These are phyloP conservation scores for Pholiota adiposa DNA, from an alignment of 1,284 basidiomycete species.

Conservation along the genomic window DNA sequence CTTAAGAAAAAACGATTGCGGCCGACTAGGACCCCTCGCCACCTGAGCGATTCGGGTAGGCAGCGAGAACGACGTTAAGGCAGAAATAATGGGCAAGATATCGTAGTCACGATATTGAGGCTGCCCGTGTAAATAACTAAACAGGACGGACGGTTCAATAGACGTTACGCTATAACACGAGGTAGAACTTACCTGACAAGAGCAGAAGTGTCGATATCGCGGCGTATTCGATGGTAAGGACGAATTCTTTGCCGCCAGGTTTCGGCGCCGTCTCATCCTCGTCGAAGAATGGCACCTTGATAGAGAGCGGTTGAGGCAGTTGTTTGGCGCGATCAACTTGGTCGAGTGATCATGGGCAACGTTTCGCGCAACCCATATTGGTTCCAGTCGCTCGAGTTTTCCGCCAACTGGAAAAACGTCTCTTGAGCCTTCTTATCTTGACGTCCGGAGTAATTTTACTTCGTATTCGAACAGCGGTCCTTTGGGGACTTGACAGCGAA, in stretches of 20 bases:
- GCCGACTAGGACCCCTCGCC: slow-evolving; percentile 76
- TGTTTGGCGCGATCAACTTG: slow-evolving; percentile 63
- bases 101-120: slow-evolving; percentile 65
- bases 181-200: slow-evolving; percentile 51
- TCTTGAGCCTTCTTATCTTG: slow-evolving; percentile 60
- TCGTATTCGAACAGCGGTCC: slow-evolving; percentile 71
- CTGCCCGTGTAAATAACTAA: slow-evolving; percentile 64
- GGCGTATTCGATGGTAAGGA: slow-evolving; percentile 63
- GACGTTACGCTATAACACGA: slow-evolving; percentile 8
- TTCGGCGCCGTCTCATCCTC: slow-evolving; percentile 60
- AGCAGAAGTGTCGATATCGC: slow-evolving; percentile 60
- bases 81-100: slow-evolving; percentile 68
- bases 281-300: slow-evolving; percentile 63
- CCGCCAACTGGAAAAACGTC: slow-evolving; percentile 74
- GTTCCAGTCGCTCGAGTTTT: slow-evolving; percentile 59
- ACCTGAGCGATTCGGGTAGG: slow-evolving; percentile 57
- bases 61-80: slow-evolving; percentile 73
- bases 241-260: slow-evolving; percentile 55
- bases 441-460: slow-evolving; percentile 59
- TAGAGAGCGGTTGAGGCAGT: slow-evolving; percentile 61
- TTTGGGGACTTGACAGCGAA: slow-evolving; percentile 72
- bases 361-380: slow-evolving; percentile 48
- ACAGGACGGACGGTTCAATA: slow-evolving; percentile 15
- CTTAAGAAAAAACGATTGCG: slow-evolving; percentile 79
- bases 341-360: slow-evolving; percentile 74